A percentile compares a stretch with the other conserved stretches of the same genome.
Evolutionary conservation across 2,329 filamentous ascomycete species (phyloP).

Genomic region (Aspergillus proliferans): DNA sequence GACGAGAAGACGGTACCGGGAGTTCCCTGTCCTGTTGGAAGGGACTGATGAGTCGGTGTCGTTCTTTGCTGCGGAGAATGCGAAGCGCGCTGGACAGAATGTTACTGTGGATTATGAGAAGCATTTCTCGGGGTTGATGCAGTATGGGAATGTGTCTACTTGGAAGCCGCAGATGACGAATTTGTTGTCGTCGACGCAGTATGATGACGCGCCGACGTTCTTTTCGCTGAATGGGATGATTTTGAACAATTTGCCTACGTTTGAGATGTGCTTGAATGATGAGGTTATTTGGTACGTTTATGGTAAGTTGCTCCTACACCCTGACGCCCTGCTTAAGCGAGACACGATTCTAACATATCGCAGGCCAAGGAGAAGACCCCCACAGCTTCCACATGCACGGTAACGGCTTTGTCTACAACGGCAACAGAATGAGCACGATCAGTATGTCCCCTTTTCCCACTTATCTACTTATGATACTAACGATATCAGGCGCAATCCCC

Average conservation of each 20-base stretch:
- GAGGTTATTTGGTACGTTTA: conserved; percentile 25
- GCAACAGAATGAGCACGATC: conserved; percentile 3
- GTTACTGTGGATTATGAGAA: not conserved
- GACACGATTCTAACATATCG: not conserved
- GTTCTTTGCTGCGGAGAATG: conserved; percentile 13
- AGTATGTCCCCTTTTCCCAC: not conserved
- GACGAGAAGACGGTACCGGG: conserved; percentile 19
- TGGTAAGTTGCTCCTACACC: conserved; percentile 2
- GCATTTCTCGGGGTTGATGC: not conserved
- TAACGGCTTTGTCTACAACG: conserved; percentile 15
- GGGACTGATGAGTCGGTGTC: conserved; percentile 19
- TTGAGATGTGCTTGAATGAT: conserved; percentile 24
- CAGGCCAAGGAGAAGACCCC: conserved; percentile 11
- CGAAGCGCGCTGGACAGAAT: not conserved
- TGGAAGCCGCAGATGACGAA: conserved; percentile 4
- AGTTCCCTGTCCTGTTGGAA: conserved; percentile 20
- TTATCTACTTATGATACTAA: not conserved
- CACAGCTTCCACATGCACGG: conserved; percentile 27
- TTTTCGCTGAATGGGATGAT: conserved; percentile 22
- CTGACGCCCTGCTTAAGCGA: not conserved
- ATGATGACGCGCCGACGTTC: conserved; percentile 10
- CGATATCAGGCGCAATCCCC: conserved; percentile 12
- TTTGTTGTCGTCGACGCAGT: not conserved
- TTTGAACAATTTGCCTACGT: conserved; percentile 21
- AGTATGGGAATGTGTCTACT: conserved; percentile 1